These are phyloP conservation scores for Rhizophora apiculata DNA, from an alignment of 345 rosid genomes.

Conservation along the genomic window DNA sequence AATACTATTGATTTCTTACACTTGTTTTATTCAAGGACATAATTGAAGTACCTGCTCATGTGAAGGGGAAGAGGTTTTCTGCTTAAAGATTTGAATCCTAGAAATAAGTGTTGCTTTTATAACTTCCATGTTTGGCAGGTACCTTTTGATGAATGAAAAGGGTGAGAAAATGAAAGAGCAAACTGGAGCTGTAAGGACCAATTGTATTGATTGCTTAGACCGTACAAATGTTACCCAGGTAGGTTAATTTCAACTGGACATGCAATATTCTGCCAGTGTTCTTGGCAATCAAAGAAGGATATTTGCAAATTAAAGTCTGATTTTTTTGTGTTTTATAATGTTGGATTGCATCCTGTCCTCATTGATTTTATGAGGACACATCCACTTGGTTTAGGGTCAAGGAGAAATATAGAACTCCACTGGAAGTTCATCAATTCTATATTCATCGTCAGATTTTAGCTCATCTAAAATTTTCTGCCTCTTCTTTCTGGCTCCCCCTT, in stretches of 20 bases:
- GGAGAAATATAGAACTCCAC: not conserved
- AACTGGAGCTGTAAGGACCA: constrained; percentile 51
- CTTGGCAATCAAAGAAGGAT: too few relatives aligned
- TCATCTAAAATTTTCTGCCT: not conserved
- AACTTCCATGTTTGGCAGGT: not conserved
- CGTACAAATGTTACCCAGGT: constrained; percentile 99
- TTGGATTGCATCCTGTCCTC: not conserved
- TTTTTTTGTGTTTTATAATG: not conserved
- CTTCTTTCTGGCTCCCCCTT: not conserved
- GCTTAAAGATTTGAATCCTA: too few relatives aligned
- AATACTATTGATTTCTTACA: too few relatives aligned
- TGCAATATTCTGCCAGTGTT: not conserved
- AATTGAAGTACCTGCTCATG: too few relatives aligned
- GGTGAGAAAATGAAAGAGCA: constrained; percentile 91
- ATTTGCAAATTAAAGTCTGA: too few relatives aligned
- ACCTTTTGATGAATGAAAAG: constrained; percentile 75
- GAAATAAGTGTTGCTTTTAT: not conserved
- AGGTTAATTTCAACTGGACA: constrained; percentile 15
- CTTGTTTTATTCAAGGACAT: too few relatives aligned
- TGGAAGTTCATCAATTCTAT: not conserved
- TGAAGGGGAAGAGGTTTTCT: too few relatives aligned
- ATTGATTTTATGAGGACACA: not conserved
- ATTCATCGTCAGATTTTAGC: not conserved
- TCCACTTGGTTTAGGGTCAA: not conserved
- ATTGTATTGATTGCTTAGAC: constrained; percentile 98